Evolutionary conservation across 192 early-diverging fungal species (phyloP), one percentile per base, ranked within the genome.

Genomic region (Kickxella alabastrina): DNA sequence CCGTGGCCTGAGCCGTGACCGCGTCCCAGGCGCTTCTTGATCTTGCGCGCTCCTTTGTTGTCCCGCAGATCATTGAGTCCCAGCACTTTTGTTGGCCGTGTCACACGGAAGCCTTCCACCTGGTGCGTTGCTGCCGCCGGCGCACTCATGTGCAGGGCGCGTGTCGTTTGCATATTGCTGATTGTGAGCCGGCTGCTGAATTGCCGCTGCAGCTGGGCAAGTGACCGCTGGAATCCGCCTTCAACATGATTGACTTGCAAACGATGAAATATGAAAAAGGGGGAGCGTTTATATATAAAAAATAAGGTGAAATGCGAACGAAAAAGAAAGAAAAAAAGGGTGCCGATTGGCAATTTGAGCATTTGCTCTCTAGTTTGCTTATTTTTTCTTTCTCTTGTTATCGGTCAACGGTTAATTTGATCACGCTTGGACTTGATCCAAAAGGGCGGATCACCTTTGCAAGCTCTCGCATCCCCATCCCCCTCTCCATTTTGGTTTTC

Each of bases 1-100:
- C 93, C 93, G 53, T 86, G 87, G 28, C 92, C 92, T 37, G 87
- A 91, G 51, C 89, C 88, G 19, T 85, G 82, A 32, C 90, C 90
- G 57, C 90, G 82, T 40, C 93, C 93, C 8, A 92, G 57, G 37
- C 89, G 83, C 54, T 72, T 80, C 43, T 64, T 74, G 9, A 62
- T n/a, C 26, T 65, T 65, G 38, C 60, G 61, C 13, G 68, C 61
- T 2, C 77, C 77, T 14, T 49, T 35, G 32, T 63, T 66, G 54
- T 76, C 73, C 28, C 65, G 61, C 34, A 76, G 54, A 6, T 43
- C 50, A 42, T 68, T 68, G 24, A 76, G 42, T 19, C 41, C 57
- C 23, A 76, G 37, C 8, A 60, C 41, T 28, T 48, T 50, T 3
- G 55, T 21, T 10, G 71, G 59, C 35, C 59, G 50, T 0, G 31